Evolutionary conservation across 257 asterid species (phyloP).

Genomic region (Coffea canephora): DNA sequence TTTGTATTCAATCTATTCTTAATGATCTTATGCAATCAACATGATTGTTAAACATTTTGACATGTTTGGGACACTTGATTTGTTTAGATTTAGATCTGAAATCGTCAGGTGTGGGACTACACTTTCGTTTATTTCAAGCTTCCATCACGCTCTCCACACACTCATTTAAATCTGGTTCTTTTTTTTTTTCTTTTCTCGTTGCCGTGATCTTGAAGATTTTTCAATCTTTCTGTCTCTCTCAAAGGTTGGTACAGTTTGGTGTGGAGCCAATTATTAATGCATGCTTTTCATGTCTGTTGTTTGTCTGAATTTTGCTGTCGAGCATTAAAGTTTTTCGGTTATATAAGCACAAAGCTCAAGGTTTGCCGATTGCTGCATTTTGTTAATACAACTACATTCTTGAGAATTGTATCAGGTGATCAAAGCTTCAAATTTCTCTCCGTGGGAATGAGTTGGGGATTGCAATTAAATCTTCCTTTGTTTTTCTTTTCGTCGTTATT

Average conservation of each 20-base stretch:
- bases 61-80: too few species aligned
- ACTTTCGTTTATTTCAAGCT: slow-evolving; percentile 13
- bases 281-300: slow-evolving; percentile 13
- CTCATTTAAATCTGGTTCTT: background rate
- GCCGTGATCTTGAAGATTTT: slow-evolving; percentile 18
- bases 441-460: background rate
- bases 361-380: slow-evolving; percentile 6
- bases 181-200: background rate
- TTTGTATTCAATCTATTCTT: background rate
- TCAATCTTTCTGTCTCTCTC: background rate
- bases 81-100: slow-evolving; percentile 32
- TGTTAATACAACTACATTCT: background rate
- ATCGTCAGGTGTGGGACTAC: slow-evolving; percentile 5
- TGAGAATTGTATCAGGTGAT: slow-evolving; percentile 14
- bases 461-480: background rate
- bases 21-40: background rate
- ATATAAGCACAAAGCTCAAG: slow-evolving; percentile 4
- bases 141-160: slow-evolving; percentile 12
- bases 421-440: background rate
- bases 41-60: background rate
- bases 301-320: background rate
- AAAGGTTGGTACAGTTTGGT: slow-evolving; percentile 27
- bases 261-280: slow-evolving; percentile 10
- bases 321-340: background rate
- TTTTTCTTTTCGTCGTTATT: background rate